Evolutionary conservation across 2,329 filamentous ascomycete genomes (phyloP), one percentile per base, ranked within the genome.

Genomic region (Colletotrichum sojae): DNA sequence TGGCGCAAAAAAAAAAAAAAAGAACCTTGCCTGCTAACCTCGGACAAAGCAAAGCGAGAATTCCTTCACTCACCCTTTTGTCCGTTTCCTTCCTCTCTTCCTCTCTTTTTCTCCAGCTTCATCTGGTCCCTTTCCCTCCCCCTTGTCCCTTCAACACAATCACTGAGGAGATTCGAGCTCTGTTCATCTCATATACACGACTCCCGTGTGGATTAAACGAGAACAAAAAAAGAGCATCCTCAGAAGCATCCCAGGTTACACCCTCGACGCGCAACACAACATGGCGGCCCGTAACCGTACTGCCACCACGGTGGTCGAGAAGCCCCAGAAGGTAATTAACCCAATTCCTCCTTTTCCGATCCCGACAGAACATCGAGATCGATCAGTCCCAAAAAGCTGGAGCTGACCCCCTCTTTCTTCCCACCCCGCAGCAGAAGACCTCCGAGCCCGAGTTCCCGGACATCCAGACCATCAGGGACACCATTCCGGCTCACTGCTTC

Each of bases 401-500:
- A 51, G 20, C 63, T 67, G 52, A 67, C 36, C 16, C 16, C 40
- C 22, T 40, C 43, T 25, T 25, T 25, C 22, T 25, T 25, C 22
- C 22, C 22, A 25, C 22, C 22, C 18, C 15, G 52, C 8, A 13
- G 51, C 45, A 71, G 66, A 62, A 65, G 53, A 66, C 22, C 52
- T 40, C 54, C 25, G 67, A 70, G 69, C 56, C 67, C 18, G 66
- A 67, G 71, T 82, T 83, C 70, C 84, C 84, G 52, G 83, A 86
- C 73, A 84, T 85, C 73, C 82, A 83, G 75, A 83, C 82, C 55
- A 79, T 85, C 71, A 77, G 82, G 59, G 79, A 84, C 73, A 85
- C 88, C 59, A 90, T 91, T 71, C 89, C 89, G 27, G 79, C 84
- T 16, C 84, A 90, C 76, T 91, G 89, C 83, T 90, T 91, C 79